Evolutionary conservation across 1,284 basidiomycete genomes (phyloP).

Genomic region (Volvariella volvacea): DNA sequence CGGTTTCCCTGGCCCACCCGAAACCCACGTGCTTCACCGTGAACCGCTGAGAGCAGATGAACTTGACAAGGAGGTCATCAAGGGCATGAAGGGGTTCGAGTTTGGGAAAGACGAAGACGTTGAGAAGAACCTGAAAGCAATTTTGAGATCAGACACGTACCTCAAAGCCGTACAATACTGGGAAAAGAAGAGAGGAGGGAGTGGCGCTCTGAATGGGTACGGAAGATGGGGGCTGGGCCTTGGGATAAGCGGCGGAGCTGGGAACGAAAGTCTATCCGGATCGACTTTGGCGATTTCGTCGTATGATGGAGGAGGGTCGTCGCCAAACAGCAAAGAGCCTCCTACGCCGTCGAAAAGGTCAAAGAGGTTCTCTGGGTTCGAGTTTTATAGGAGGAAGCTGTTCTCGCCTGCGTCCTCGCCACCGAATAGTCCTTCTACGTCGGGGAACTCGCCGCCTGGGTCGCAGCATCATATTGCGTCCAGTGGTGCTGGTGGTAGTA

Average conservation of each 20-base stretch:
- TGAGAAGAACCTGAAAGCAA: constrained; percentile 62
- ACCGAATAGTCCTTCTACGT: constrained; percentile 20
- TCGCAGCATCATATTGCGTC: constrained; percentile 38
- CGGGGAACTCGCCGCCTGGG: constrained; percentile 41
- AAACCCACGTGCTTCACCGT: constrained; percentile 81
- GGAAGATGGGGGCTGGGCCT: constrained; percentile 16
- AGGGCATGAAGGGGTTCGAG: constrained; percentile 94
- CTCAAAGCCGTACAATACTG: constrained; percentile 66
- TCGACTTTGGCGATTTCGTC: constrained; percentile 58
- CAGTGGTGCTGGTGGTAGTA: no score
- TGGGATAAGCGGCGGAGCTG: constrained; percentile 36
- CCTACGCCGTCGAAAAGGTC: constrained; percentile 48
- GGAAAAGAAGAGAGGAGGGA: constrained; percentile 62
- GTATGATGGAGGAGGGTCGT: constrained; percentile 42
- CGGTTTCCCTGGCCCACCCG: constrained; percentile 76
- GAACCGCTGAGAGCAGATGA: constrained; percentile 86
- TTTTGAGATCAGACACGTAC: constrained; percentile 81
- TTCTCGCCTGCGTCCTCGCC: constrained; percentile 64
- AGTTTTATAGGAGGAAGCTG: constrained; percentile 90
- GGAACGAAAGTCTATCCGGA: constrained; percentile 43
- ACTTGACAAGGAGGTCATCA: constrained; percentile 81
- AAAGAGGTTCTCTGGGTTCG: constrained; percentile 85
- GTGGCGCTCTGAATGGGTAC: constrained; percentile 35
- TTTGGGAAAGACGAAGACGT: constrained; percentile 90
- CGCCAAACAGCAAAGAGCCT: constrained; percentile 31